Conservation (phyloP, 257 asterid genomes). For the Solanum sitiens region DNA sequence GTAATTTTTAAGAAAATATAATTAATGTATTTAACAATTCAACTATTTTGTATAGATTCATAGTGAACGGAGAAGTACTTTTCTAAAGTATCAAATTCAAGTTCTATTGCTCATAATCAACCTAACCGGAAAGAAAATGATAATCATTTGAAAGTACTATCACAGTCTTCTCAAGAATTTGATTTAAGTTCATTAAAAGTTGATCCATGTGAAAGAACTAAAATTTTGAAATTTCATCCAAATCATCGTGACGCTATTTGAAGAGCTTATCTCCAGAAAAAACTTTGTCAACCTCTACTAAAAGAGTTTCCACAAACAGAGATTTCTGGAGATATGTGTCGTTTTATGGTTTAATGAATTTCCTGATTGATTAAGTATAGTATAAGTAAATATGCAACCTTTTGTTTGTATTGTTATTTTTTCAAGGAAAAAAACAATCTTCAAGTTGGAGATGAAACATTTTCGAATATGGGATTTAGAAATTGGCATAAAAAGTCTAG, state of each 20-base stretch:
- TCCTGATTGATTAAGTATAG: neutral
- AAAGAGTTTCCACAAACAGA: neutral
- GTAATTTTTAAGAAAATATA: too few species aligned
- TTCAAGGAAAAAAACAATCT: neutral
- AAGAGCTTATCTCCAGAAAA: neutral
- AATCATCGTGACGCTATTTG: neutral
- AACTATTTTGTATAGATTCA: neutral
- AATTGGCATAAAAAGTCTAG: too few species aligned
- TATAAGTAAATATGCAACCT: too few species aligned
- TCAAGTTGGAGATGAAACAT: neutral
- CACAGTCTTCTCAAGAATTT: neutral
- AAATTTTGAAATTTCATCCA: neutral
- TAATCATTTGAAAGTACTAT: neutral
- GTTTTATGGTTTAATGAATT: too few species aligned
- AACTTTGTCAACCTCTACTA: neutral
- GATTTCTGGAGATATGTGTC: neutral
- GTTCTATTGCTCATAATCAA: neutral
- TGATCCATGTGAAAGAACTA: neutral
- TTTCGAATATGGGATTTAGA: too few species aligned
- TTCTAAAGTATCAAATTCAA: neutral
- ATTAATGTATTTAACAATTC: neutral
- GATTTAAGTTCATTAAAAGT: neutral
- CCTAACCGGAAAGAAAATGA: neutral
- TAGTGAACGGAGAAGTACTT: neutral
- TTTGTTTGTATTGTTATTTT: neutral